phyloP scores from a whole-genome alignment of 2,329 filamentous ascomycete genomes.

The Seiridium cupressi region DNA sequence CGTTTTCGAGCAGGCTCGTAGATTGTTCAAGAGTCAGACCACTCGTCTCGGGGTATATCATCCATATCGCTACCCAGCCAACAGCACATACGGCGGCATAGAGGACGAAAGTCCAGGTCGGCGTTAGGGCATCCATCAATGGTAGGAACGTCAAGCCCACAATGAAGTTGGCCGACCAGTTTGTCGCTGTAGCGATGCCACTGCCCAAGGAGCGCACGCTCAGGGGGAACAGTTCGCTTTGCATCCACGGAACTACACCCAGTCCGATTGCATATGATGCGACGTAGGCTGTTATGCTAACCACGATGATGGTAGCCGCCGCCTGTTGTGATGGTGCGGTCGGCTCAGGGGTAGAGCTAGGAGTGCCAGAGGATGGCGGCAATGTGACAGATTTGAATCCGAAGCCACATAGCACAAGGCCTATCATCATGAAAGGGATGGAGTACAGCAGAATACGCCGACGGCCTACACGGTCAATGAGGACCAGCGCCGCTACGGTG shows the following conservation, averaged over 20 bases:
- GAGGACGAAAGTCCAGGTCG: constrained; percentile 75
- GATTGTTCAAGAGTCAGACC: constrained; percentile 81
- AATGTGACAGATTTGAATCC: constrained; percentile 68
- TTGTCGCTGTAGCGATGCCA: constrained; percentile 74
- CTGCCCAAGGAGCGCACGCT: constrained; percentile 71
- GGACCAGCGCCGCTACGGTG: constrained; percentile 69
- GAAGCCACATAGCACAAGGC: constrained; percentile 67
- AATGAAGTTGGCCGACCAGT: constrained; percentile 83
- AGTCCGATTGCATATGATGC: constrained; percentile 83
- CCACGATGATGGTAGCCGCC: constrained; percentile 60
- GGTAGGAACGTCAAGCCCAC: constrained; percentile 85
- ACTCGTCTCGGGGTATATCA: constrained; percentile 82
- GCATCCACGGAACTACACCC: constrained; percentile 95
- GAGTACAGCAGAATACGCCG: constrained; percentile 79
- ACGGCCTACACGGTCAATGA: constrained; percentile 79
- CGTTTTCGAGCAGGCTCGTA: constrained; percentile 65
- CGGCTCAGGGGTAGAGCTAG: background rate
- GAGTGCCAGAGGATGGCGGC: constrained; percentile 8
- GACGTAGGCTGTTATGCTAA: constrained; percentile 80
- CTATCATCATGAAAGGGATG: constrained; percentile 78
- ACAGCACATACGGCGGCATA: constrained; percentile 70
- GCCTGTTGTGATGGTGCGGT: constrained; percentile 12
- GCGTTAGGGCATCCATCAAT: constrained; percentile 74
- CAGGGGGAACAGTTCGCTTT: constrained; percentile 85
- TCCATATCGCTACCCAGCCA: constrained; percentile 69